Percentiles rank a stretch among this genome's conserved stretches.
These are phyloP conservation scores for Penicillium bialowiezense DNA, from an alignment of 495 filamentous ascomycete species.

Conservation along the genomic window DNA sequence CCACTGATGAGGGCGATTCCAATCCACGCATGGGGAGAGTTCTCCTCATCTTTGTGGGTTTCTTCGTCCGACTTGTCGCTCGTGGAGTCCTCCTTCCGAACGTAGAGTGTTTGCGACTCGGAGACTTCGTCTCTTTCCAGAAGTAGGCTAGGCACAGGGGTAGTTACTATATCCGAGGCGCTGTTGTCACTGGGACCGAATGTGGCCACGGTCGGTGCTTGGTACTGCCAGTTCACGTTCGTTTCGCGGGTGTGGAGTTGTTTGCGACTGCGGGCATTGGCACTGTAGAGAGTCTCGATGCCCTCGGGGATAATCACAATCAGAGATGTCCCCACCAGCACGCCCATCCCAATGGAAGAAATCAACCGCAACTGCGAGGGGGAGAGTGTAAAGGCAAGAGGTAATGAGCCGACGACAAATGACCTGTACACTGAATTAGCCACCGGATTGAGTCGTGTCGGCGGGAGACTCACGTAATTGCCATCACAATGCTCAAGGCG, in stretches of 20 bases:
- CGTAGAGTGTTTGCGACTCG: conserved; percentile 11
- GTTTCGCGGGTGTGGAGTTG: conserved; percentile 27
- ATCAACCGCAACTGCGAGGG: conserved; percentile 84
- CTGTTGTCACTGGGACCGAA: conserved; percentile 6
- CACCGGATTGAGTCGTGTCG: background rate
- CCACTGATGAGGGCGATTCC: conserved; percentile 83
- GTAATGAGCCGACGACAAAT: conserved; percentile 90
- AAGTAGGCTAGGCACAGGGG: conserved; percentile 16
- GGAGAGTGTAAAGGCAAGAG: conserved; percentile 86
- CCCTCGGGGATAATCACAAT: conserved; percentile 98
- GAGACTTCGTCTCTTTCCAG: conserved; percentile 13
- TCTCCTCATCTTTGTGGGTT: conserved; percentile 29
- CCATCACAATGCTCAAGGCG: conserved; percentile 86
- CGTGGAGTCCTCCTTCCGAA: conserved; percentile 30
- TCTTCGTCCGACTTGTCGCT: conserved; percentile 39
- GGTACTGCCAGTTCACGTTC: conserved; percentile 30
- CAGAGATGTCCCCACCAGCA: conserved; percentile 89
- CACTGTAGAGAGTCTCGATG: conserved; percentile 82
- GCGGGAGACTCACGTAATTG: conserved; percentile 68
- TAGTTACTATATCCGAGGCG: conserved; percentile 5
- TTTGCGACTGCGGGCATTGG: conserved; percentile 37
- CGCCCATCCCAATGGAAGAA: conserved; percentile 88
- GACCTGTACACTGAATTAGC: conserved; percentile 58
- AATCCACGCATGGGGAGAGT: conserved; percentile 67
- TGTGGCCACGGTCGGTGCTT: conserved; percentile 21